Conservation (phyloP, 73 alveolate genomes). For the Uronychia setigera region DNA sequence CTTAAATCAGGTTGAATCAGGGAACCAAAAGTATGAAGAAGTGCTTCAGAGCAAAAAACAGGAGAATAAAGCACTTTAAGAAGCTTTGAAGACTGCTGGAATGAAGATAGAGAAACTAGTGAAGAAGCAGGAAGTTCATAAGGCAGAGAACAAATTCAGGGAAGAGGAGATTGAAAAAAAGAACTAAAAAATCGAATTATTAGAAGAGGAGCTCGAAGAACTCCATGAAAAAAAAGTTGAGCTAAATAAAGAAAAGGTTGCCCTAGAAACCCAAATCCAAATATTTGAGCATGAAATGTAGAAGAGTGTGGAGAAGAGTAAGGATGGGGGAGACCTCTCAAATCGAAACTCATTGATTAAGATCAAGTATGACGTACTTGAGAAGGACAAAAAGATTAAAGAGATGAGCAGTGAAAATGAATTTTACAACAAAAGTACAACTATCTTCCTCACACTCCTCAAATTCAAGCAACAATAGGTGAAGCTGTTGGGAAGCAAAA, state of each 20-base stretch:
- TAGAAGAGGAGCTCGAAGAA: slow-evolving; percentile 27
- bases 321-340: background rate
- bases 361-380: background rate
- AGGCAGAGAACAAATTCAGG: slow-evolving; percentile 5
- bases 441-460: background rate
- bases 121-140: slow-evolving; percentile 20
- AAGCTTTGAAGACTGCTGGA: background rate
- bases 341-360: background rate
- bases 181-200: slow-evolving; percentile 21
- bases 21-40: background rate
- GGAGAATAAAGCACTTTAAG: background rate
- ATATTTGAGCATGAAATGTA: background rate
- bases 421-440: background rate
- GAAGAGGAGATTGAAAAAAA: slow-evolving; percentile 33
- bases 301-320: background rate
- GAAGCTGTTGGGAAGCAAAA: background rate
- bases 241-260: slow-evolving; percentile 5
- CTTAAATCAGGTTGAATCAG: background rate
- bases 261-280: slow-evolving; percentile 5
- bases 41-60: background rate
- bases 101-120: background rate
- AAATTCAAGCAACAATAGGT: background rate
- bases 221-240: slow-evolving; percentile 9
- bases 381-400: background rate
- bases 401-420: background rate